A percentile compares a stretch with the other conserved stretches of the same genome.
Evolutionary conservation across 75 land plant genomes (phyloP).

Genomic region (Sequoiadendron giganteum): DNA sequence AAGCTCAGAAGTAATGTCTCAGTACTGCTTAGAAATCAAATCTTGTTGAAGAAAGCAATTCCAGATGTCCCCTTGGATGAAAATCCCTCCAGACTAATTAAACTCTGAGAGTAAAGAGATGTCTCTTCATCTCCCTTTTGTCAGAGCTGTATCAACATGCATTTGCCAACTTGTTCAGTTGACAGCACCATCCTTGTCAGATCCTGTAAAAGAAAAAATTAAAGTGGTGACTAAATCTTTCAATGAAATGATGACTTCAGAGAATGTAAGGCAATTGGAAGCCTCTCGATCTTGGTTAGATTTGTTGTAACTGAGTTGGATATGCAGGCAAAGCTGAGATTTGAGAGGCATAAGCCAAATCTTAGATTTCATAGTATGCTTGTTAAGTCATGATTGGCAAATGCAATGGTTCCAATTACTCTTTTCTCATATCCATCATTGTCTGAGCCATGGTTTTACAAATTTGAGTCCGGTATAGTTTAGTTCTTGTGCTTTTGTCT

Average conservation of each 20-base stretch:
- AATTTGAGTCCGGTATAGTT: neutral
- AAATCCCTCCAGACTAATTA: neutral
- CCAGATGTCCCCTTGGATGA: neutral
- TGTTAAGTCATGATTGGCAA: neutral
- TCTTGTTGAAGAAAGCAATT: neutral
- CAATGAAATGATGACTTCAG: neutral
- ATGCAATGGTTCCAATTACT: neutral
- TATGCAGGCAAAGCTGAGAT: neutral
- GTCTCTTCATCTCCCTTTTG: neutral
- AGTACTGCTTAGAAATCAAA: neutral
- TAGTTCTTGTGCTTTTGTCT: neutral
- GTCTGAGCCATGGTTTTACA: neutral
- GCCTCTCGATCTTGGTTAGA: neutral
- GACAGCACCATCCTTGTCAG: neutral
- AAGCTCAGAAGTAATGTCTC: neutral
- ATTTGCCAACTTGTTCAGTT: neutral
- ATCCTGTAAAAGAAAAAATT: neutral
- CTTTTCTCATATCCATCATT: neutral
- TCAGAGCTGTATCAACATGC: neutral
- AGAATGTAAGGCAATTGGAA: neutral
- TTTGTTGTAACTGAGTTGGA: neutral
- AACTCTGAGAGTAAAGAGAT: neutral
- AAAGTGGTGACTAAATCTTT: neutral
- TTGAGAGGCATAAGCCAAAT: neutral
- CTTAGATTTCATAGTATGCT: neutral